Conservation (phyloP, 768 basidiomycete species). For the Suillus bovinus region DNA sequence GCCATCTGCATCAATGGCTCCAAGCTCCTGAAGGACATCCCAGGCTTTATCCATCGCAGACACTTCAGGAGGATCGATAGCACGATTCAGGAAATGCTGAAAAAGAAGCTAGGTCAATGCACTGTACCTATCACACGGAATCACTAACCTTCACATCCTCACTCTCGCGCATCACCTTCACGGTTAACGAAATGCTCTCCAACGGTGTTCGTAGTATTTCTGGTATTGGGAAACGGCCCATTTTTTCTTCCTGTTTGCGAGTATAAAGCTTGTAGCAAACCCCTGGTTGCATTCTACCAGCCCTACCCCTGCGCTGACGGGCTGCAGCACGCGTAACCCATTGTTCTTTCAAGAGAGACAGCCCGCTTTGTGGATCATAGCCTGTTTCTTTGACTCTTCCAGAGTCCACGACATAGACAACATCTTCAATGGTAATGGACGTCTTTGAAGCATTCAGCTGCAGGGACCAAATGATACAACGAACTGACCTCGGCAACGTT, state of each 20-base stretch:
- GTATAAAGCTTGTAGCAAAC: conserved; percentile 90
- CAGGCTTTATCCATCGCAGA: conserved; percentile 78
- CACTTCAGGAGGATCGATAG: conserved; percentile 82
- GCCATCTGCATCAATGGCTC: conserved; percentile 66
- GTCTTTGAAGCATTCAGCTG: conserved; percentile 48
- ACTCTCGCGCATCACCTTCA: conserved; percentile 76
- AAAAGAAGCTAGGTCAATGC: neutral
- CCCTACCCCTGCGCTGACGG: conserved; percentile 83
- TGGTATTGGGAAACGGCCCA: conserved; percentile 75
- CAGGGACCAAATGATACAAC: neutral
- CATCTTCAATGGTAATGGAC: conserved; percentile 88
- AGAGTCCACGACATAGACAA: conserved; percentile 81
- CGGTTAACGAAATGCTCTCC: conserved; percentile 77
- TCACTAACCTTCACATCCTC: conserved; percentile 70
- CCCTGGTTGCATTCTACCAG: conserved; percentile 83
- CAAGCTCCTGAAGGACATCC: conserved; percentile 70
- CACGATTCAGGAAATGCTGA: conserved; percentile 65
- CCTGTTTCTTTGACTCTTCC: conserved; percentile 87
- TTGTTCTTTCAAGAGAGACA: conserved; percentile 76
- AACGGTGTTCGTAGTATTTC: conserved; percentile 89
- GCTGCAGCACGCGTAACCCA: conserved; percentile 82
- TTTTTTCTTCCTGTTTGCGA: conserved; percentile 62
- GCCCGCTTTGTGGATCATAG: conserved; percentile 64
- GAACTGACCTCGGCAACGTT: conserved; percentile 82
- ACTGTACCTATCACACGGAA: conserved; percentile 14